Base-by-base conservation (phyloP, 805 yeast genomes). In the Metschnikowia reukaufii region DNA sequence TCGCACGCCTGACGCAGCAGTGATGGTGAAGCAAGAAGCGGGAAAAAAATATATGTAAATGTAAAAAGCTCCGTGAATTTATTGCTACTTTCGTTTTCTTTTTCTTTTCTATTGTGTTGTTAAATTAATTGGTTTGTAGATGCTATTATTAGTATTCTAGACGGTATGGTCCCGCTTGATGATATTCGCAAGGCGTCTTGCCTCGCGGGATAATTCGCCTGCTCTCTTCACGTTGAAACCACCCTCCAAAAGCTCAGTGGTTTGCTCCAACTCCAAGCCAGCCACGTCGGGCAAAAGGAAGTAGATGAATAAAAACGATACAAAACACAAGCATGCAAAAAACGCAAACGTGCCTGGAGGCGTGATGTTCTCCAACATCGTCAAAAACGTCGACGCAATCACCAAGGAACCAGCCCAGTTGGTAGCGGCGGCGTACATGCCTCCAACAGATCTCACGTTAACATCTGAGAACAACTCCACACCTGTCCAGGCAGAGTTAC, bases 401-500 rank as follows among this genome's bases (percentile, higher is more conserved):
- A 88, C 85, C 58, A 92, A 73, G 19, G 96, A 89, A 42, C 98
- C 98, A 5, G 89, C 81, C 99, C 99, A 92, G 72, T 92, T 92
- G 36, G 91, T 83, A 13, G 94, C 92, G 10, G 97, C 88, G 1
- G 97, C 90, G 60, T 81, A 84, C 48, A 96, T 88, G 8, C 90
- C 83, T 50, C 98, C 98, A 39, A 89, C 77, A 49, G 96, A 96
- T 65, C 99, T 82, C 29, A 92, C 97, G 51, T 83, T 80, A 20
- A 72, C 75, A 75, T 91, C 96, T 30, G 97, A 94, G 72, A 94
- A 90, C 61, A 92, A 73, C 68, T 92, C 99, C 47, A 92, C 86
- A 63, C 94, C 97, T 64, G 92, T 96, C 99, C 99, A 92, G 47
- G 98, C 97, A 45, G 89, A 94, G 66, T 92, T 91, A 70, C 99